These are phyloP conservation scores for Monosporascus sp. DNA, from an alignment of 2,329 filamentous ascomycete species.

Conservation along the genomic window DNA sequence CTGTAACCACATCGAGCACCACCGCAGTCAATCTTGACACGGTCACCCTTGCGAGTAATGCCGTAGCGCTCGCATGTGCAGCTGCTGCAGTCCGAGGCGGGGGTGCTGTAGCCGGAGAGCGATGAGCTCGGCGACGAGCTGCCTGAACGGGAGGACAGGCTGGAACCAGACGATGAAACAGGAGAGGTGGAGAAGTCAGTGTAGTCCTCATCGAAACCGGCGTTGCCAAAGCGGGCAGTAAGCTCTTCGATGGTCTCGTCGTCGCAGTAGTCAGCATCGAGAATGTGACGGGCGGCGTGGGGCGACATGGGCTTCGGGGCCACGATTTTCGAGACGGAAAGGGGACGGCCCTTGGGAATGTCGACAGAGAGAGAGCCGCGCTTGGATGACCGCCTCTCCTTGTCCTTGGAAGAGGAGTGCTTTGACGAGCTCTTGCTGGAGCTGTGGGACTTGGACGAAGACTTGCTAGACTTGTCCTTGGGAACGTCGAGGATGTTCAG, in stretches of 20 bases:
- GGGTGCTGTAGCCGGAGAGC: slow-evolving; percentile 73
- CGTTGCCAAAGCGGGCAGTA: slow-evolving; percentile 64
- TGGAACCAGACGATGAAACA: slow-evolving; percentile 64
- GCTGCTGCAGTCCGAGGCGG: slow-evolving; percentile 66
- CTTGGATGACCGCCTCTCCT: slow-evolving; percentile 44
- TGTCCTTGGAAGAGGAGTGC: slow-evolving; percentile 32
- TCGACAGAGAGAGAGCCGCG: slow-evolving; percentile 51
- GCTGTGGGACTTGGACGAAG: slow-evolving; percentile 43
- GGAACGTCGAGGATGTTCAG: slow-evolving; percentile 97
- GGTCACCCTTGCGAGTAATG: slow-evolving; percentile 87
- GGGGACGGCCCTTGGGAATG: slow-evolving; percentile 81
- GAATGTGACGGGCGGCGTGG: slow-evolving; percentile 80
- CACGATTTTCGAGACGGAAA: slow-evolving; percentile 84
- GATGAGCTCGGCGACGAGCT: slow-evolving; percentile 69
- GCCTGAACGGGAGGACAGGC: slow-evolving; percentile 65
- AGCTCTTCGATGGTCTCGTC: slow-evolving; percentile 73
- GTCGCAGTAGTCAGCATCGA: slow-evolving; percentile 72
- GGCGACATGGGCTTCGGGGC: slow-evolving; percentile 87
- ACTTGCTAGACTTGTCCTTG: slow-evolving; percentile 37
- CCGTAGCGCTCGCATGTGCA: slow-evolving; percentile 97
- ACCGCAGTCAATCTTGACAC: slow-evolving; percentile 94
- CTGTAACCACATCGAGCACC: slow-evolving; percentile 81
- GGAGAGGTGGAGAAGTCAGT: slow-evolving; percentile 52
- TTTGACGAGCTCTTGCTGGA: slow-evolving; percentile 37
- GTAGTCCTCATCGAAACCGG: slow-evolving; percentile 54